Evolutionary conservation across 768 basidiomycete genomes (phyloP).

Genomic region (Naganishia antarctica): DNA sequence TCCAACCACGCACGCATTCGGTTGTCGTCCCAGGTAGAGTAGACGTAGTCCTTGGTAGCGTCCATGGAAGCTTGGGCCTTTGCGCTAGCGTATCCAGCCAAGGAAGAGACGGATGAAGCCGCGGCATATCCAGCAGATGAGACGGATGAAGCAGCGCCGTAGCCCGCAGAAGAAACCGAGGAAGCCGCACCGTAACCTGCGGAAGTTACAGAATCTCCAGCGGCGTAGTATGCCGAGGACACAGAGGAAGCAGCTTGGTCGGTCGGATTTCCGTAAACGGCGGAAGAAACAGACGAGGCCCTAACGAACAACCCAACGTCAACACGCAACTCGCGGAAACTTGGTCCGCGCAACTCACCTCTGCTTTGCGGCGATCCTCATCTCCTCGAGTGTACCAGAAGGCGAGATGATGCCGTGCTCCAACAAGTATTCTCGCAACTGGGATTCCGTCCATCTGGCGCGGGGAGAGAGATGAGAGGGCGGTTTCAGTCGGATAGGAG

Average conservation of each 20-base stretch:
- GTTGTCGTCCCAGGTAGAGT: constrained; percentile 82
- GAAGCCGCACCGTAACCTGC: constrained; percentile 37
- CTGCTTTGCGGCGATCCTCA: constrained; percentile 70
- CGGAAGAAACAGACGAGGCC: constrained; percentile 58
- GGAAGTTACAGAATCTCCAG: constrained; percentile 38
- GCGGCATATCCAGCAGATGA: constrained; percentile 39
- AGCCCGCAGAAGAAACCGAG: constrained; percentile 30
- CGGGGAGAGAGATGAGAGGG: constrained; percentile 2
- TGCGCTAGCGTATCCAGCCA: constrained; percentile 45
- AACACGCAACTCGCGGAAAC: background rate
- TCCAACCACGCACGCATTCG: constrained; percentile 63
- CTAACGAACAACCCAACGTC: constrained; percentile 45
- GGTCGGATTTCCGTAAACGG: constrained; percentile 53
- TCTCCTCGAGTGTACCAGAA: constrained; percentile 69
- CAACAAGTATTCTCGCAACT: constrained; percentile 74
- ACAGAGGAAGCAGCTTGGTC: constrained; percentile 49
- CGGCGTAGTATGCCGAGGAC: constrained; percentile 29
- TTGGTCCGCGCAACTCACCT: constrained; percentile 49
- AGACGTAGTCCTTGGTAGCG: constrained; percentile 77
- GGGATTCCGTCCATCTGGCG: constrained; percentile 69
- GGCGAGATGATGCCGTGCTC: constrained; percentile 83
- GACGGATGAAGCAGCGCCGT: constrained; percentile 41
- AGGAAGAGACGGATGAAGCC: constrained; percentile 34
- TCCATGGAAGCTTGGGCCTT: constrained; percentile 54
- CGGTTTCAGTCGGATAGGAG: background rate